phyloP scores from a whole-genome alignment of 768 basidiomycete genomes.

The Pleurotus tuber-regium region DNA sequence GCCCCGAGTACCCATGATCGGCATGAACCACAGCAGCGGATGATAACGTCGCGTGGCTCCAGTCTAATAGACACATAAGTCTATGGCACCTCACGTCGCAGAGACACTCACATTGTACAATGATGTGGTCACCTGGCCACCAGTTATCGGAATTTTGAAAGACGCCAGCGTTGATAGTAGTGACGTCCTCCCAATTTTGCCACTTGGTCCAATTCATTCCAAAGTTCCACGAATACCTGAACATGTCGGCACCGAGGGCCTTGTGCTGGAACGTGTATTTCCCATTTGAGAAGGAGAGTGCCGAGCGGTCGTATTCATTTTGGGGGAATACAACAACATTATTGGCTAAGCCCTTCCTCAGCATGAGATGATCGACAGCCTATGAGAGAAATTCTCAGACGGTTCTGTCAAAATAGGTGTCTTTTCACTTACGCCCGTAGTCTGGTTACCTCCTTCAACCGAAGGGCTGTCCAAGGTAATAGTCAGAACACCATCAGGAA shows the following conservation, averaged over 20 bases:
- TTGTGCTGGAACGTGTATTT: constrained; percentile 78
- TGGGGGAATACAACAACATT: constrained; percentile 89
- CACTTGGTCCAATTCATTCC: constrained; percentile 83
- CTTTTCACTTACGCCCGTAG: constrained; percentile 52
- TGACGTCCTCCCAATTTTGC: constrained; percentile 74
- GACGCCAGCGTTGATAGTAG: constrained; percentile 55
- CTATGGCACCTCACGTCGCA: constrained; percentile 1
- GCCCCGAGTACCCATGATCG: constrained; percentile 57
- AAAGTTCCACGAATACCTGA: constrained; percentile 86
- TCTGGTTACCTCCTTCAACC: constrained; percentile 36
- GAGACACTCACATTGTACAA: constrained; percentile 73
- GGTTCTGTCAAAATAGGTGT: constrained; percentile 8
- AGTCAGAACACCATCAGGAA: constrained; percentile 82
- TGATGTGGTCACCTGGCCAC: constrained; percentile 84
- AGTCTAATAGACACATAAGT: constrained; percentile 48
- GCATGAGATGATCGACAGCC: constrained; percentile 71
- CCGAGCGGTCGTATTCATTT: constrained; percentile 67
- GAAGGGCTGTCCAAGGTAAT: constrained; percentile 63
- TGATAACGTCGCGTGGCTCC: constrained; percentile 66
- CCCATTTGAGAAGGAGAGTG: constrained; percentile 50
- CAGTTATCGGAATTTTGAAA: constrained; percentile 54
- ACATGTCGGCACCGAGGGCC: constrained; percentile 83
- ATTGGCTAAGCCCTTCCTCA: constrained; percentile 72
- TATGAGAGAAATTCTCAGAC: constrained; percentile 23
- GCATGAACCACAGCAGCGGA: constrained; percentile 72